Percentiles rank a stretch among this genome's conserved stretches.
phyloP scores from a whole-genome alignment of 2,329 filamentous ascomycete genomes.

The Chaetomiaceae sp. region DNA sequence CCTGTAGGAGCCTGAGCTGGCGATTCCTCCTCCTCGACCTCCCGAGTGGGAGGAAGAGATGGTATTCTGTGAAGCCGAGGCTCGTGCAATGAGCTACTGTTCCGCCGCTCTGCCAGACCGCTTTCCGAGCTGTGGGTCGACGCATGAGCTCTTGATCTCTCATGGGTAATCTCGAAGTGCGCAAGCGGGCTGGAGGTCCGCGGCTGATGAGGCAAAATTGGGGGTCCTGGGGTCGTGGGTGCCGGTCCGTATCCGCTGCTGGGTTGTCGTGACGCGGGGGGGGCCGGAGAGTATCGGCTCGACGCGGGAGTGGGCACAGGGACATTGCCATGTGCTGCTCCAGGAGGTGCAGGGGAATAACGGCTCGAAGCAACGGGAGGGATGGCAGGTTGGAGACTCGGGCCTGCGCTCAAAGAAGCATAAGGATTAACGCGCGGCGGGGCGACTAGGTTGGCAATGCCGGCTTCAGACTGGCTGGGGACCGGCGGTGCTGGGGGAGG shows the following conservation, averaged over 20 bases:
- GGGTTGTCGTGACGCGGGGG: slow-evolving; percentile 33
- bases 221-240: slow-evolving; percentile 36
- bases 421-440: slow-evolving; percentile 52
- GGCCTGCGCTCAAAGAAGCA: slow-evolving; percentile 38
- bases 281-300: slow-evolving; percentile 52
- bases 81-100: slow-evolving; percentile 50
- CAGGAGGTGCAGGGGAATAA: slow-evolving; percentile 59
- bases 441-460: slow-evolving; percentile 43
- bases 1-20: slow-evolving; percentile 16
- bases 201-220: slow-evolving; percentile 54
- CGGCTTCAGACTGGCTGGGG: slow-evolving; percentile 16
- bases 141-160: slow-evolving; percentile 32
- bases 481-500: slow-evolving; percentile 26
- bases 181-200: slow-evolving; percentile 62
- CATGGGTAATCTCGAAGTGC: slow-evolving; percentile 53
- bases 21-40: slow-evolving; percentile 56
- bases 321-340: slow-evolving; percentile 36
- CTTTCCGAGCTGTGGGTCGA: slow-evolving; percentile 36
- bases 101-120: slow-evolving; percentile 42
- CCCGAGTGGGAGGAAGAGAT: slow-evolving; percentile 56
- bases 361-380: slow-evolving; percentile 35
- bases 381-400: slow-evolving; percentile 24
- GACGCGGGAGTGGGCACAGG: slow-evolving; percentile 35
- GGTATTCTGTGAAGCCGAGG: slow-evolving; percentile 49
- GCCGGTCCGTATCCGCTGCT: slow-evolving; percentile 32